Evolutionary conservation across 768 basidiomycete genomes (phyloP).

Genomic region (Cyclocybe cylindracea): DNA sequence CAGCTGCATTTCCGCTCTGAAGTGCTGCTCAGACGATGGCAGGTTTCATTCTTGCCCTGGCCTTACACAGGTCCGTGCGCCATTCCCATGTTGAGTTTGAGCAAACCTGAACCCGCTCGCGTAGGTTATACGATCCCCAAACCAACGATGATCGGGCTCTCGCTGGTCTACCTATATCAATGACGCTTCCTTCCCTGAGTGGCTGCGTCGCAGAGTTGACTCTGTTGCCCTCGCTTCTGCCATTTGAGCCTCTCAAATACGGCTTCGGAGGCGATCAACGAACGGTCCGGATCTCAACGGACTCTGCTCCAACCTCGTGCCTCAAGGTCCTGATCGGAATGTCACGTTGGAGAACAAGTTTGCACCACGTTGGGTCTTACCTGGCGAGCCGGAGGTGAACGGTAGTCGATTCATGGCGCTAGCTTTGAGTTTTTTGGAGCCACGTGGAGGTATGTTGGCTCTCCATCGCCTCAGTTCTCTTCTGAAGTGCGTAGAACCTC

Average conservation of each 20-base stretch:
- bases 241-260: constrained; percentile 35
- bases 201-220: too few relatives aligned
- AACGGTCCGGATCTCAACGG: constrained; percentile 79
- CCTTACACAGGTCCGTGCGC: constrained; percentile 19
- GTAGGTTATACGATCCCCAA: constrained; percentile 45
- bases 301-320: constrained; percentile 56
- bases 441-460: constrained; percentile 38
- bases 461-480: not conserved
- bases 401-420: constrained; percentile 53
- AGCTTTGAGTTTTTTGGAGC: constrained; percentile 47
- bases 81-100: not conserved
- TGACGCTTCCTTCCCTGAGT: constrained; percentile 25
- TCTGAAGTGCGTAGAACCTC: constrained; percentile 42
- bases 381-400: constrained; percentile 58
- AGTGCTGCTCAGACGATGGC: constrained; percentile 52
- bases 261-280: constrained; percentile 72
- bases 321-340: constrained; percentile 55
- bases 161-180: constrained; percentile 67
- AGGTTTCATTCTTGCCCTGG: constrained; percentile 33
- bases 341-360: constrained; percentile 64
- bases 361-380: constrained; percentile 70
- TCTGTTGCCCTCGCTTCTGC: not conserved
- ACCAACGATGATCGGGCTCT: constrained; percentile 63
- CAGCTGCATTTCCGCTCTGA: constrained; percentile 38
- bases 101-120: not conserved